A percentile compares a stretch with the other conserved stretches of the same genome.
These are phyloP conservation scores for Powellomyces hirtus DNA, from an alignment of 192 early-diverging fungal genomes.

Conservation along the genomic window DNA sequence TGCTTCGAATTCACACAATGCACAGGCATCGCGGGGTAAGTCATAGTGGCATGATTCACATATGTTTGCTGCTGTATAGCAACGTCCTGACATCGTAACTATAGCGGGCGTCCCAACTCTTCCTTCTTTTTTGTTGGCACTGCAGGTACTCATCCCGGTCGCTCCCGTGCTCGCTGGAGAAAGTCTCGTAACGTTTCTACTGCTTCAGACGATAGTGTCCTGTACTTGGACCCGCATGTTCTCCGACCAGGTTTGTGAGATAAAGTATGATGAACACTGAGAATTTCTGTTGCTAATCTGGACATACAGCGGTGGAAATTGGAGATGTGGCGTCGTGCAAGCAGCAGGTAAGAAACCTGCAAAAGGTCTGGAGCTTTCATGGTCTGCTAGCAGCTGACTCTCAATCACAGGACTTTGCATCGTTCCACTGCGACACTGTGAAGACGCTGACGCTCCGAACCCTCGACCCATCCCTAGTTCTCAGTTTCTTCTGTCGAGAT, in stretches of 20 bases:
- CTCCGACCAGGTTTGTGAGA: constrained; percentile 49
- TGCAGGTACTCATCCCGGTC: constrained; percentile 56
- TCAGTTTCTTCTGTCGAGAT: constrained; percentile 81
- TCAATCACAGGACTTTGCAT: constrained; percentile 56
- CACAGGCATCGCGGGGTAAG: constrained; percentile 88
- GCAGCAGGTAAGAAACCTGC: background rate
- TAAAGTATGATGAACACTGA: background rate
- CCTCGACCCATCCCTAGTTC: constrained; percentile 90
- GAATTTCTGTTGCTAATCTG: too few relatives aligned
- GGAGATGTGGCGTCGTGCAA: background rate
- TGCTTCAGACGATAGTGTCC: constrained; percentile 63
- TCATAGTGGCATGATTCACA: background rate
- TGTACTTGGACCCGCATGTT: constrained; percentile 93
- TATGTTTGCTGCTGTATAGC: too few relatives aligned
- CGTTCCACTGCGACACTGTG: constrained; percentile 79
- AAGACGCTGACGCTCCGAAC: constrained; percentile 71
- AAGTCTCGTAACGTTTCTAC: background rate
- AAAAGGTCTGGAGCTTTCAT: too few relatives aligned
- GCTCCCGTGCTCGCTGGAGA: background rate
- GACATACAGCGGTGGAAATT: background rate
- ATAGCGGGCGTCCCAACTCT: constrained; percentile 87
- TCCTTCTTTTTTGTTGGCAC: constrained; percentile 91
- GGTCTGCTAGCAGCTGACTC: too few relatives aligned
- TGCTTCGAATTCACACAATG: constrained; percentile 77
- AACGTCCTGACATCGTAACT: too few relatives aligned